A percentile compares a stretch with the other conserved stretches of the same genome.
Conservation (phyloP, 805 yeast species). For the Candida insectorum region DNA sequence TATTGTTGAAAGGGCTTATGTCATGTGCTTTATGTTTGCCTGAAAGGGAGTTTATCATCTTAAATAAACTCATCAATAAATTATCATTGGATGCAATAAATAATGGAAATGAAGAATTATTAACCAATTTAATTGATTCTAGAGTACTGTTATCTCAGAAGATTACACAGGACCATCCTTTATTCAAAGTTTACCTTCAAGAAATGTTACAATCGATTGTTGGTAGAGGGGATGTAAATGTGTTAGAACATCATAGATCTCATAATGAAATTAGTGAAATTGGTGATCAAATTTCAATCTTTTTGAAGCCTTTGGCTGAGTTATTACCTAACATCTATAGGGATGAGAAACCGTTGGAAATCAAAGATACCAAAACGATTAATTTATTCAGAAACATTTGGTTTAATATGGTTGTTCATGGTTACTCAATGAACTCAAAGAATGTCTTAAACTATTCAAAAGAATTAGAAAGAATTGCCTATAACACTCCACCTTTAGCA, state of each 20-base stretch:
- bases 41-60: conserved; percentile 63
- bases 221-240: conserved; percentile 75
- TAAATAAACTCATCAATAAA: conserved; percentile 55
- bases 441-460: conserved; percentile 45
- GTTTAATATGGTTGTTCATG: conserved; percentile 93
- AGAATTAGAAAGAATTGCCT: conserved; percentile 69
- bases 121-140: conserved; percentile 46
- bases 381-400: conserved; percentile 81
- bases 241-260: conserved; percentile 74
- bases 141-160: conserved; percentile 43
- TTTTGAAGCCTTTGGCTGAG: conserved; percentile 71
- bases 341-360: conserved; percentile 40
- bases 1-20: conserved; percentile 60
- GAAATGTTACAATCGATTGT: conserved; percentile 68
- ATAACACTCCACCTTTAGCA: conserved; percentile 83
- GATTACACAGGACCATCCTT: conserved; percentile 39
- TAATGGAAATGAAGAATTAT: conserved; percentile 33
- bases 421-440: conserved; percentile 62
- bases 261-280: conserved; percentile 66
- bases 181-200: conserved; percentile 50
- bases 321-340: conserved; percentile 57
- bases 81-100: conserved; percentile 44
- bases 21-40: conserved; percentile 59
- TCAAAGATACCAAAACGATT: conserved; percentile 47
- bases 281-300: conserved; percentile 63